Base-by-base conservation (phyloP, 2,329 filamentous ascomycete genomes). In the Aquanectria penicillioides region DNA sequence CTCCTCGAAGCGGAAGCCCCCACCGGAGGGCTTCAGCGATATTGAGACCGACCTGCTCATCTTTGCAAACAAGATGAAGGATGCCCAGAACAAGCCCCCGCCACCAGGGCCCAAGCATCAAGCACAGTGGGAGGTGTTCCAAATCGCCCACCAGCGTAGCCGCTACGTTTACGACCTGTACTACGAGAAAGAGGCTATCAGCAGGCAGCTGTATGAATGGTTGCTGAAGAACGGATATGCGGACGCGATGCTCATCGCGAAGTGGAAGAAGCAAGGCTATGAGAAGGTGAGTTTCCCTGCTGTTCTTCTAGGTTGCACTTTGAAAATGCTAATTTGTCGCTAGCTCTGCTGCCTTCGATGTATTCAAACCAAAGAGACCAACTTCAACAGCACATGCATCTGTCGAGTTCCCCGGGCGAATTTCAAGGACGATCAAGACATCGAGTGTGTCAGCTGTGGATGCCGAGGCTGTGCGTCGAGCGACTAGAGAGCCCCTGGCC, bases 251-350 rank as follows among this genome's bases (percentile, higher is more conserved):
- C 81, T 99, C 73, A 98, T 99, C 73, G 95, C 95, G 12, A 99
- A 99, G 81, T 99, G 95, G 95, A 99, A 99, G 87, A 99, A 99
- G 81, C 91, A 96, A 72, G 95, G 95, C 13, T 99, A 99, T 72
- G 95, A 99, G 78, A 97, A 98, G 88, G 92, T 92, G 75, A 48
- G 83, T 75, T 9, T 18, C 2, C 29, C n/a, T 34, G 2, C n/a
- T 23, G 3, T 48, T 28, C n/a, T 29, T 9, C 2, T 33, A 18
- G 20, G 23, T 31, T 17, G 6, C 12, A 25, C 26, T 15, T 15
- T 34, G 8, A 17, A 34, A 2, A 57, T 49, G 38, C 71, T 79
- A 58, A 77, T 55, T 46, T 3, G 33, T 5, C 26, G 40, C 20
- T 17, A 95, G 91, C 80, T 99, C 37, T 99, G 95, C 78, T 99